Evolutionary conservation across 164 flowering plant genomes (phyloP).

Genomic region (Kingdonia uniflora): DNA sequence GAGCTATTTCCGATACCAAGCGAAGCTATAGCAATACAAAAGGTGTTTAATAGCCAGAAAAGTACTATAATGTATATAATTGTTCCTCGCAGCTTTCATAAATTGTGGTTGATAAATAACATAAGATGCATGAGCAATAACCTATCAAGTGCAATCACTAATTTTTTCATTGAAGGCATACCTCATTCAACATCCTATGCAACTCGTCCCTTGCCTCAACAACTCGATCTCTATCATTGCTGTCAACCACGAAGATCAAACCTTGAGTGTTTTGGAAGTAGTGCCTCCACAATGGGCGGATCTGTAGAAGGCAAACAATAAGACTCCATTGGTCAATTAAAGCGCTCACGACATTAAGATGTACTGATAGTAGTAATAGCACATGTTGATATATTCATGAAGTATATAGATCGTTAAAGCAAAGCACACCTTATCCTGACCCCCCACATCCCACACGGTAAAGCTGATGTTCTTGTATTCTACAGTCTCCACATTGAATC

Average conservation of each 20-base stretch:
- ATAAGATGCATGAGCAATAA: not conserved
- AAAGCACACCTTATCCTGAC: constrained; percentile 80
- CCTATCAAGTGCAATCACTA: not conserved
- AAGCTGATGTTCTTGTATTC: constrained; percentile 96
- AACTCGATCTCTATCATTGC: constrained; percentile 94
- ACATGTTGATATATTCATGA: no score
- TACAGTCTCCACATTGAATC: constrained; percentile 93
- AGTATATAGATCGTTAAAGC: no score
- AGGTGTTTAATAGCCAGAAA: no score
- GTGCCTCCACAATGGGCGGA: constrained; percentile 98
- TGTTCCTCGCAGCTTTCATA: no score
- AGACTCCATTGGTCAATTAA: no score
- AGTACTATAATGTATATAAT: no score
- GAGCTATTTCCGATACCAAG: not conserved
- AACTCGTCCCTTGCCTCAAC: constrained; percentile 95
- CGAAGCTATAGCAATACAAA: not conserved
- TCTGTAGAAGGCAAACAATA: constrained; percentile 30
- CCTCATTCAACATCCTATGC: constrained; percentile 98
- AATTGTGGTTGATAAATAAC: no score
- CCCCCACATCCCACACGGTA: constrained; percentile 99
- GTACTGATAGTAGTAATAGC: no score
- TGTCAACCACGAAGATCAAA: constrained; percentile 92
- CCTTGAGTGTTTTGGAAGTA: constrained; percentile 98
- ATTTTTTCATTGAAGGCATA: no score
- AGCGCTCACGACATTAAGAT: no score